These are phyloP conservation scores for Yamadazyma spencermartinsiae DNA, from an alignment of 1,139 yeast species.

Conservation along the genomic window DNA sequence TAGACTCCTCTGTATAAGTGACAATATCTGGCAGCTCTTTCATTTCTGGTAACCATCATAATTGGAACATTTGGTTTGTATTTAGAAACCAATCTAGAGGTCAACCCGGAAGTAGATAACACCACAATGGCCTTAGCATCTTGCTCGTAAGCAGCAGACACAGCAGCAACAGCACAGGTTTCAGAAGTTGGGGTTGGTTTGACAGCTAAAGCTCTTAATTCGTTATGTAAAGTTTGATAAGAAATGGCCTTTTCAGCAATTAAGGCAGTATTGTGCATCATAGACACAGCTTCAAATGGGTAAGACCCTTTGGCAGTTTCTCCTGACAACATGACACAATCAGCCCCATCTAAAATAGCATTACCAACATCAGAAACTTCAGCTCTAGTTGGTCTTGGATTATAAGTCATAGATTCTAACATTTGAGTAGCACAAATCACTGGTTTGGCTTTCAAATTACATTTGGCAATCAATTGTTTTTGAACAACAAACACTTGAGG, in stretches of 20 bases:
- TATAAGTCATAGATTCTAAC: conserved; percentile 99
- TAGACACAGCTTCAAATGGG: conserved; percentile 94
- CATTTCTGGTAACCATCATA: conserved; percentile 97
- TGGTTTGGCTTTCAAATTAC: conserved; percentile 99
- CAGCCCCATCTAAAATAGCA: conserved; percentile 99
- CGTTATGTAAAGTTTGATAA: conserved; percentile 83
- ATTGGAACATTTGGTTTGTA: conserved; percentile 98
- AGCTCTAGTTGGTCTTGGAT: conserved; percentile 99
- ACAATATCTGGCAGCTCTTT: conserved; percentile 87
- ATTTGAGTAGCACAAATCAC: conserved; percentile 99
- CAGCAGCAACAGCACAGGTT: conserved; percentile 97
- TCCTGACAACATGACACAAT: conserved; percentile 99
- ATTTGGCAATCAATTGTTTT: conserved; percentile 98
- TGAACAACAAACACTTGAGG: conserved; percentile 98
- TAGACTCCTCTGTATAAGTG: conserved; percentile 98
- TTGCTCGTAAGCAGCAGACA: conserved; percentile 94
- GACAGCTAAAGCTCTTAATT: conserved; percentile 79
- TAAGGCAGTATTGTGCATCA: conserved; percentile 98
- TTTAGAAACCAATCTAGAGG: conserved; percentile 95
- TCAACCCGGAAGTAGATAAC: conserved; percentile 89
- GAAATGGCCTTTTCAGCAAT: conserved; percentile 98
- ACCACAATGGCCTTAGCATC: conserved; percentile 96
- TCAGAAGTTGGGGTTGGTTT: conserved; percentile 94
- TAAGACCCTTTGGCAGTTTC: conserved; percentile 99
- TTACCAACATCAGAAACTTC: conserved; percentile 99